A percentile compares a stretch with the other conserved stretches of the same genome.
These are phyloP conservation scores for Aureobasidium pullulans DNA, from an alignment of 2,329 filamentous ascomycete species.

Conservation along the genomic window DNA sequence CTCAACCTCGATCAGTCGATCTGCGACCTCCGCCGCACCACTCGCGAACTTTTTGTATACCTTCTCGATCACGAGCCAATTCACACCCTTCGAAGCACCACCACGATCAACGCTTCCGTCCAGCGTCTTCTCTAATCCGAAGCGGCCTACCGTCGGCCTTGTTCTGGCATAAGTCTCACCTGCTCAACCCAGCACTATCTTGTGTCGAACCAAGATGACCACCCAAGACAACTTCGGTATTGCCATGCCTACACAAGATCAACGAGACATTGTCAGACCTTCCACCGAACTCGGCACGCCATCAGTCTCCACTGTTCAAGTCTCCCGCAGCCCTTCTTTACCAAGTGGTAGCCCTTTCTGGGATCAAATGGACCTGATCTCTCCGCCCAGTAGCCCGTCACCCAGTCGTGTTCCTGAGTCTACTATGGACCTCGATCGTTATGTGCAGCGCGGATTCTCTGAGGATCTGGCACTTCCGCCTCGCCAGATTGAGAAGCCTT, in stretches of 20 bases:
- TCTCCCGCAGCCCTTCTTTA: background rate
- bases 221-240: background rate
- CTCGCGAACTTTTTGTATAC: too few relatives aligned
- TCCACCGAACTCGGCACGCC: background rate
- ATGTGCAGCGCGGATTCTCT: background rate
- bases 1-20: background rate
- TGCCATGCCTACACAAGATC: background rate
- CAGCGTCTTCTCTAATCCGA: too few relatives aligned
- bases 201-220: background rate
- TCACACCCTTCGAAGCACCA: background rate
- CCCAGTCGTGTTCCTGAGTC: background rate
- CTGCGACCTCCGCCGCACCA: too few relatives aligned
- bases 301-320: background rate
- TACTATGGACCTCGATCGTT: background rate
- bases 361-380: background rate
- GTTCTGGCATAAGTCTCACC: too few relatives aligned
- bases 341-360: background rate
- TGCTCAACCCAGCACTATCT: background rate
- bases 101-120: background rate
- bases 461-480: background rate
- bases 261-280: too few relatives aligned
- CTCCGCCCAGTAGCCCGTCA: background rate
- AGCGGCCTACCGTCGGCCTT: background rate
- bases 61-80: too few relatives aligned
- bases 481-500: background rate